Evolutionary conservation across 2,329 filamentous ascomycete species (phyloP).

Genomic region (Sporothrix protearum): DNA sequence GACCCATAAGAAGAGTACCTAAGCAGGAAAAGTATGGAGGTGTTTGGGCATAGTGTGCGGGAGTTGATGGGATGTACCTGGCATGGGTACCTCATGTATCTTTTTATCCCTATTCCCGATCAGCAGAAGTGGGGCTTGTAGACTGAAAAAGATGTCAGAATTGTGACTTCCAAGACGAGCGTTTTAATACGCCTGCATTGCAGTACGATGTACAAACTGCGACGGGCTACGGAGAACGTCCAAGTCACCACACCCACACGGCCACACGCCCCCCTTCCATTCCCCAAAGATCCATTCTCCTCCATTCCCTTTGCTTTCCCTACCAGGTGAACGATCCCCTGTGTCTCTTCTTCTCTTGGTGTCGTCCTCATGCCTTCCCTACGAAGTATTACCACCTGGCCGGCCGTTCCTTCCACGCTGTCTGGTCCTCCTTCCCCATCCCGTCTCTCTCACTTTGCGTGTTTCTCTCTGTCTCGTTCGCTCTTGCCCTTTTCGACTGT

Average conservation of each 20-base stretch:
- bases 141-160: no score
- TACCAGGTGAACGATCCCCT: slow-evolving; percentile 13
- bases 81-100: no score
- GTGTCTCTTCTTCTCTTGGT: not conserved
- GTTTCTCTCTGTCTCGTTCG: slow-evolving; percentile 3
- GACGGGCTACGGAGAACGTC: slow-evolving; percentile 10
- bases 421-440: not conserved
- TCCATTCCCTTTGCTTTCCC: not conserved
- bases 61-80: no score
- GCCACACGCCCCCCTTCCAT: slow-evolving; percentile 11
- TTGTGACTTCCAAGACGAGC: no score
- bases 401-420: not conserved
- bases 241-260: slow-evolving; percentile 16
- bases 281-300: not conserved
- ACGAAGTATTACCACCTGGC: not conserved
- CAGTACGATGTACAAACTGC: slow-evolving; percentile 4
- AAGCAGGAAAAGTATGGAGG: no score
- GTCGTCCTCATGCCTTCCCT: not conserved
- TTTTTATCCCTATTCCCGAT: no score
- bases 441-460: not conserved
- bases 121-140: no score
- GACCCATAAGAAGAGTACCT: no score
- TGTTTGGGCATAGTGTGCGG: no score
- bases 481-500: slow-evolving; percentile 5
- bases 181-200: no score